Evolutionary conservation across 352 stramenopile genomes (phyloP), one percentile per base, ranked within the genome.

Genomic region (Thalassiosira ordinaria): DNA sequence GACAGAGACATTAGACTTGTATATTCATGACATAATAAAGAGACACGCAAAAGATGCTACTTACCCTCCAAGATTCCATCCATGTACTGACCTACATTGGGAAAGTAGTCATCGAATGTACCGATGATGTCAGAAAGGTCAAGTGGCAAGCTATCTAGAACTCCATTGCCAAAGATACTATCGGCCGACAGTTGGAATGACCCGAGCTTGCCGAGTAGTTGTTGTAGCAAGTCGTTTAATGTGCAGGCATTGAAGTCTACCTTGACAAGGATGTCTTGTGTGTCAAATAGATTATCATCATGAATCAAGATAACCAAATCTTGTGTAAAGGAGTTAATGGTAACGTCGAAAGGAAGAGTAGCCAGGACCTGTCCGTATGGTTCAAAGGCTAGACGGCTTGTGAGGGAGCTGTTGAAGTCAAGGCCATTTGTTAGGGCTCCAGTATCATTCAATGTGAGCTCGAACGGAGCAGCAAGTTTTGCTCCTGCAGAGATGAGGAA

Each of bases 251-350:
- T 29, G 49, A 78, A 78, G 39, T 83, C 66, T 26, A 83, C 46
- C 14, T 69, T 74, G 0, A 83, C 66, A 8, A 49, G 29, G 0
- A 68, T 24, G 3, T 41, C 20, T 22, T 44, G 2, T 2, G 7
- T 35, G 66, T 78, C 68, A 59, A 83, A 78, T 31, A 83, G 41
- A 56, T 83, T 33, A 16, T 73, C 41, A 18, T 78, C 67, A 7
- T 77, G 37, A 26, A 83, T 67, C 35, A 64, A 37, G n/a, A 78
- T 62, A 6, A 8, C 35, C 31, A 78, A 20, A 2, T 24, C 31
- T 26, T 78, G 59, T 20, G 13, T 51, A n/a, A 68, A 22, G 24
- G 27, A 49, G 41, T 39, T 24, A 18, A 78, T 39, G 13, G 20
- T 66, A 47, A 57, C 39, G 9, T 1, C 26, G 33, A 83, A 61